phyloP scores from a whole-genome alignment of 306 rosid species.

The Calophaca sinica region DNA sequence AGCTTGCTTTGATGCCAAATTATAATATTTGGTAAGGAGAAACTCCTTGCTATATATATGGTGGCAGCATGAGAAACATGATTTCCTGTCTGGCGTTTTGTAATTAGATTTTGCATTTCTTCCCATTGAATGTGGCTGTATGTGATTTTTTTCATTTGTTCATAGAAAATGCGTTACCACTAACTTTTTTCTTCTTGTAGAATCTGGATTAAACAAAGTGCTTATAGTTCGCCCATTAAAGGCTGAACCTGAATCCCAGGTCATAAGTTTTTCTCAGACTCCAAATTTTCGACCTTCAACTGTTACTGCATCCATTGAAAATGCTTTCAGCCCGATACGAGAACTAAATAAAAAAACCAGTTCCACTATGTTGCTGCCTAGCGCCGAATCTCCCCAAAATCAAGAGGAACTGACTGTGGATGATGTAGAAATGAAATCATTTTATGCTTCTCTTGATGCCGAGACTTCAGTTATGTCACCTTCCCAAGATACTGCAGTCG shows the following conservation, averaged over 20 bases:
- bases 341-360: slow-evolving; percentile 42
- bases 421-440: slow-evolving; percentile 58
- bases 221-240: slow-evolving; percentile 54
- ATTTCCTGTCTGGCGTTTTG: slow-evolving; percentile 4
- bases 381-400: slow-evolving; percentile 45
- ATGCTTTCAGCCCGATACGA: slow-evolving; percentile 9
- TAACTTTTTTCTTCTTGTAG: slow-evolving; percentile 45
- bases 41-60: background rate
- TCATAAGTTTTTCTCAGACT: slow-evolving; percentile 20
- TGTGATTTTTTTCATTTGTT: background rate
- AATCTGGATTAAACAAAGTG: slow-evolving; percentile 43
- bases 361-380: slow-evolving; percentile 34
- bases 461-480: slow-evolving; percentile 47
- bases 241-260: slow-evolving; percentile 48
- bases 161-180: background rate
- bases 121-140: slow-evolving; percentile 33
- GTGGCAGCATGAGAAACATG: background rate
- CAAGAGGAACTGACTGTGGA: slow-evolving; percentile 48
- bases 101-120: slow-evolving; percentile 34
- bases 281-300: slow-evolving; percentile 40
- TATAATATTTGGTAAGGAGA: slow-evolving; percentile 21
- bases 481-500: slow-evolving; percentile 33
- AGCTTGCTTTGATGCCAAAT: slow-evolving; percentile 24
- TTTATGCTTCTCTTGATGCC: slow-evolving; percentile 59
- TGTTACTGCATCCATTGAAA: slow-evolving; percentile 34